Conservation (phyloP, 108 stramenopile genomes). For the Halocafeteria seosinensis region DNA sequence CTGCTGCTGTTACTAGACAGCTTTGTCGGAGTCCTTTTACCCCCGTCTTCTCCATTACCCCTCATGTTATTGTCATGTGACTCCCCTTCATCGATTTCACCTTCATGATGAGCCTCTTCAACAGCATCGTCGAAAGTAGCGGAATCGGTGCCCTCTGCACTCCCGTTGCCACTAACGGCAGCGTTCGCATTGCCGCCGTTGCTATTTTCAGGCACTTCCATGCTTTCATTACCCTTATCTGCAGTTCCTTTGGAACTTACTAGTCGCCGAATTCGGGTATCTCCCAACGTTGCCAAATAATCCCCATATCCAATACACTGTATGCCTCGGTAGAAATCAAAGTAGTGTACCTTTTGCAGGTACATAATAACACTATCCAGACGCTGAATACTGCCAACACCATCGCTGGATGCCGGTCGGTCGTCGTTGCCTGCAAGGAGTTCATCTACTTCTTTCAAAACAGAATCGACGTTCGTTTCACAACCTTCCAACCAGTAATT, state of each 20-base stretch:
- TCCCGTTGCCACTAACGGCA: neutral
- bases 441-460: too few species aligned
- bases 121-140: neutral
- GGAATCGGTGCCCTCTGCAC: neutral
- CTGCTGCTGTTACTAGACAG: neutral
- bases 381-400: neutral
- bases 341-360: neutral
- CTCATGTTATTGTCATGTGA: too few species aligned
- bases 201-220: neutral
- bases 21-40: neutral
- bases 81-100: too few species aligned
- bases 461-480: too few species aligned
- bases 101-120: neutral
- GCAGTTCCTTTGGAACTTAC: too few species aligned
- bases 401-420: neutral
- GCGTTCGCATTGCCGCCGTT: neutral
- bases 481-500: too few species aligned
- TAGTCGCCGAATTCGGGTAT: neutral
- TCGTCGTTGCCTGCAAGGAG: too few species aligned
- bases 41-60: neutral
- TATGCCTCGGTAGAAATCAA: neutral
- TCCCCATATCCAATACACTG: neutral
- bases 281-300: neutral
- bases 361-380: neutral
- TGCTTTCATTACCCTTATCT: too few species aligned